Percentiles rank a stretch among this genome's conserved stretches.
These are phyloP conservation scores for Cokeromyces recurvatus DNA, from an alignment of 371 early-diverging fungal genomes.

Conservation along the genomic window DNA sequence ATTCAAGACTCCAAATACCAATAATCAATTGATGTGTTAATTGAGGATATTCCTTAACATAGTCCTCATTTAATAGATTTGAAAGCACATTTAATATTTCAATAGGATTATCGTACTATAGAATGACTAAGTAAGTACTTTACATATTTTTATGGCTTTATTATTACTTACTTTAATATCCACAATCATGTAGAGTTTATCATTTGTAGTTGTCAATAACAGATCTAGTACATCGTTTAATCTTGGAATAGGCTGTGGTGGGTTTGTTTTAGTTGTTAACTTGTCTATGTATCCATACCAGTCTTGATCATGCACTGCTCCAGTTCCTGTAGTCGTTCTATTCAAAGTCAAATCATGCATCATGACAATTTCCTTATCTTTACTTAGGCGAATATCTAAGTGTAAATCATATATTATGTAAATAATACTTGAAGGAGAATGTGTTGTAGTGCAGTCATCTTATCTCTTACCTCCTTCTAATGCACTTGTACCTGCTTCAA, in stretches of 20 bases:
- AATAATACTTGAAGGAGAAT: too few relatives aligned
- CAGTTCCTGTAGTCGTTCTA: conserved; percentile 56
- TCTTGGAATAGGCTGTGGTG: conserved; percentile 46
- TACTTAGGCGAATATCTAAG: conserved; percentile 54
- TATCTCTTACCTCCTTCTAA: conserved; percentile 52
- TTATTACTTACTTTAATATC: conserved; percentile 55
- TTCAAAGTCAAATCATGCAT: conserved; percentile 60
- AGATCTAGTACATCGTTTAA: conserved; percentile 56
- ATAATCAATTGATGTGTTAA: conserved; percentile 46
- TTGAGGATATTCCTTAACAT: conserved; percentile 17
- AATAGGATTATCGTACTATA: conserved; percentile 46
- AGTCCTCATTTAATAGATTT: conserved; percentile 18
- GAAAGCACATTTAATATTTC: conserved; percentile 38
- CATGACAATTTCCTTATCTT: conserved; percentile 59
- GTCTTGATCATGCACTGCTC: conserved; percentile 39
- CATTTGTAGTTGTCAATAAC: conserved; percentile 33
- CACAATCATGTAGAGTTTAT: conserved; percentile 50
- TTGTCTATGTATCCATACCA: conserved; percentile 60
- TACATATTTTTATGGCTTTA: background rate
- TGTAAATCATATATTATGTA: background rate
- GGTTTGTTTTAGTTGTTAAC: conserved; percentile 44
- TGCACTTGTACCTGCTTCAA: conserved; percentile 54
- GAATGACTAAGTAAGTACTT: background rate
- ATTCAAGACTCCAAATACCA: conserved; percentile 65
- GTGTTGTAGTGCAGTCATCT: background rate